Evolutionary conservation across 306 rosid genomes (phyloP).

Genomic region (Lupinus albus): DNA sequence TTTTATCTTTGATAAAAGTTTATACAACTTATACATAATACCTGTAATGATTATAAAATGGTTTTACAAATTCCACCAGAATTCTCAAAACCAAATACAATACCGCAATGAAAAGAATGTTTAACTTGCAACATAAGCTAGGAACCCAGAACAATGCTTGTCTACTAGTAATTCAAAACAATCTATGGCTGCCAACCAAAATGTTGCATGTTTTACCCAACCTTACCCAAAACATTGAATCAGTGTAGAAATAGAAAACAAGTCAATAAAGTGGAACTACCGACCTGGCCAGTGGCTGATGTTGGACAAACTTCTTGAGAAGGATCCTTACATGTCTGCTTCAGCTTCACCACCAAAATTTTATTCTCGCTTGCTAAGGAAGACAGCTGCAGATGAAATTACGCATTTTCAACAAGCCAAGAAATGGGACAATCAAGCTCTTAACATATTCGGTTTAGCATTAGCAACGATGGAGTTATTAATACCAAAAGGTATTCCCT

Average conservation of each 20-base stretch:
- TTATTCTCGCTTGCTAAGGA: conserved; percentile 71
- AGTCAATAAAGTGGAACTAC: conserved; percentile 37
- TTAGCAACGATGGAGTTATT: too few species aligned
- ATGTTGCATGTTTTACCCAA: not conserved
- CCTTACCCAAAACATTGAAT: not conserved
- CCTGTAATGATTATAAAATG: not conserved
- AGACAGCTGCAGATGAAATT: conserved; percentile 65
- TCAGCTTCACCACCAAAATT: conserved; percentile 64
- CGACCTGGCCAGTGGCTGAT: conserved; percentile 55
- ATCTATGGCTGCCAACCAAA: not conserved
- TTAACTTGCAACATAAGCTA: not conserved
- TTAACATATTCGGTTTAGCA: not conserved
- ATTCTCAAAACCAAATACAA: conserved; percentile 18
- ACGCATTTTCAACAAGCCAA: conserved; percentile 40
- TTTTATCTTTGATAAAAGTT: not conserved
- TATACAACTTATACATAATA: not conserved
- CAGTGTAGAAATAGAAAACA: not conserved
- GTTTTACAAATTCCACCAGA: conserved; percentile 1
- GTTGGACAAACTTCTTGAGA: conserved; percentile 51
- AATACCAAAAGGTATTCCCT: not conserved
- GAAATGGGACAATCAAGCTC: not conserved
- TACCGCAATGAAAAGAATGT: not conserved
- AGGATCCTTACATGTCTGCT: conserved; percentile 49
- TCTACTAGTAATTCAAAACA: not conserved
- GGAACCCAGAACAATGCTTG: not conserved